Evolutionary conservation across 176 grass and related monocot genomes (phyloP).

Genomic region (Poa pratensis): DNA sequence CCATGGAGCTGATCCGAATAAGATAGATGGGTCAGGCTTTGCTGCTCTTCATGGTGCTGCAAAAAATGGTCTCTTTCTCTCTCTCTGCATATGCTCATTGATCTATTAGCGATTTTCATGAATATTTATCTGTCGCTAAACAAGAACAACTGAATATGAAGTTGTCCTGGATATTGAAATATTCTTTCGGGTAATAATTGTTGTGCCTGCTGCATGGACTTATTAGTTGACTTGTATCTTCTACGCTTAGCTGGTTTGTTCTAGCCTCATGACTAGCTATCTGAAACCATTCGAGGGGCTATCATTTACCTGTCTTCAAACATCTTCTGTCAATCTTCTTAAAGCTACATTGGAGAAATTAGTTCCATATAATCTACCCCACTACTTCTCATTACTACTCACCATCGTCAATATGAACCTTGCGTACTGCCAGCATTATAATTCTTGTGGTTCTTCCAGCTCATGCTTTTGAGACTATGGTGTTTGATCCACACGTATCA

Average conservation of each 20-base stretch:
- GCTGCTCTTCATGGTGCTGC: constrained; percentile 45
- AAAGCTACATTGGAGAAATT: not conserved
- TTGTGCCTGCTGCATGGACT: not conserved
- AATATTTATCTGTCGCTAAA: not conserved
- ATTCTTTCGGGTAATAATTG: not conserved
- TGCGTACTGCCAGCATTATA: not conserved
- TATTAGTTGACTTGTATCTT: not conserved
- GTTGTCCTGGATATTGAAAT: not conserved
- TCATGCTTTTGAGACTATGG: constrained; percentile 14
- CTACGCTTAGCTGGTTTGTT: not conserved
- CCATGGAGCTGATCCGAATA: constrained; percentile 45
- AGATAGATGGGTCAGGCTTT: constrained; percentile 25
- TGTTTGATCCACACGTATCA: constrained; percentile 25
- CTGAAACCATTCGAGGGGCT: not conserved
- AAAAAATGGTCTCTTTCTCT: constrained; percentile 31
- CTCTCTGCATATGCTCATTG: not conserved
- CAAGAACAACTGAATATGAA: not conserved
- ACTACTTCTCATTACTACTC: not conserved
- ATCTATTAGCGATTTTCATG: constrained; percentile 19
- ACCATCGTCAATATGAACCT: constrained; percentile 7
- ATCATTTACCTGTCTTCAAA: not conserved
- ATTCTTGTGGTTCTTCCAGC: not conserved
- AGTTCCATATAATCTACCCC: not conserved
- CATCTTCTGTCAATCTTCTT: constrained; percentile 10
- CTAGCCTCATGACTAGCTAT: not conserved